These are phyloP conservation scores for Fusarium agapanthi DNA, from an alignment of 2,329 filamentous ascomycete genomes.

Conservation along the genomic window DNA sequence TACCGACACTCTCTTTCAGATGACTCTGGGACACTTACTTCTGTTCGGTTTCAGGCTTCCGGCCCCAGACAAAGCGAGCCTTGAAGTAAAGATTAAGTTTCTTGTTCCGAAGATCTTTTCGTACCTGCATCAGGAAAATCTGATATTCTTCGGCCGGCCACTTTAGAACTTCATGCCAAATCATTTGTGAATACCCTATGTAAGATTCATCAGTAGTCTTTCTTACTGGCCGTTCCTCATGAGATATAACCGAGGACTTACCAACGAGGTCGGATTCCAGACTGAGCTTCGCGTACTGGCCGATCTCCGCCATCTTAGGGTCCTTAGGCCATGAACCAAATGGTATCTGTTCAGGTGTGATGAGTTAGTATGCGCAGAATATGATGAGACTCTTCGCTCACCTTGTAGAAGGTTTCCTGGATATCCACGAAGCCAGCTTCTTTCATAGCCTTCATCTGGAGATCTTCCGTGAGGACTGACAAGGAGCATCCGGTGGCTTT, in stretches of 20 bases:
- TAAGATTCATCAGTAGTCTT: too few relatives aligned
- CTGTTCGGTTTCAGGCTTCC: neutral
- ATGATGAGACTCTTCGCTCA: neutral
- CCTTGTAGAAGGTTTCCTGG: conserved; percentile 1
- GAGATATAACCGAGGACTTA: neutral
- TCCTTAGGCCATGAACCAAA: conserved; percentile 15
- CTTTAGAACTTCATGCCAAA: conserved; percentile 15
- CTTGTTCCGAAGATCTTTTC: conserved; percentile 10
- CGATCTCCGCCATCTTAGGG: conserved; percentile 1
- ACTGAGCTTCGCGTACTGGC: conserved; percentile 11
- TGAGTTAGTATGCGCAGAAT: neutral
- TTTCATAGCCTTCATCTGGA: conserved; percentile 11
- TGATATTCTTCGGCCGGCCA: conserved; percentile 13
- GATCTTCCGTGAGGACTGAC: neutral
- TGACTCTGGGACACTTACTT: neutral
- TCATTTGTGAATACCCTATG: conserved; percentile 2
- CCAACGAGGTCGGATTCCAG: conserved; percentile 17
- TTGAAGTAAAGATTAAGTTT: conserved; percentile 12
- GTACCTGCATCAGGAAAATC: conserved; percentile 10
- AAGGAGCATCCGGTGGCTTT: neutral
- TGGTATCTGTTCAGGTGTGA: neutral
- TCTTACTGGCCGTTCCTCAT: neutral
- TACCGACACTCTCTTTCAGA: accelerated
- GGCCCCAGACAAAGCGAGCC: conserved; percentile 11
- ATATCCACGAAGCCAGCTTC: conserved; percentile 17